A percentile compares a stretch with the other conserved stretches of the same genome.
Conservation (phyloP, 805 yeast species). For the Saturnispora zaruensis region DNA sequence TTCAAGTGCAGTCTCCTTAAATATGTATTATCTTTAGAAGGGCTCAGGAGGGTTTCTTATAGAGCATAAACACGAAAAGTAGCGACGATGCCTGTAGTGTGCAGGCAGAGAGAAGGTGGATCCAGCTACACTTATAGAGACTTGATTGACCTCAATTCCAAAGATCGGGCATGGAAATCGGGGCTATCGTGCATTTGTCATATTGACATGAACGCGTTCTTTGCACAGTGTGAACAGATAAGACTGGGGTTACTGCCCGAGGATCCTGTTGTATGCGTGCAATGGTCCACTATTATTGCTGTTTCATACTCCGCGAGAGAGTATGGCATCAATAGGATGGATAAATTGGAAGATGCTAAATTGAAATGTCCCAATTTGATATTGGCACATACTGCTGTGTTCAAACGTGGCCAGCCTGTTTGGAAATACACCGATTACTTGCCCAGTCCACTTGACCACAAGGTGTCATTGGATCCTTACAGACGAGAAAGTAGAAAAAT, state of each 20-base stretch:
- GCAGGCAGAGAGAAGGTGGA: slow-evolving; percentile 5
- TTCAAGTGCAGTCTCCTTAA: not conserved
- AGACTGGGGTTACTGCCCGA: slow-evolving; percentile 54
- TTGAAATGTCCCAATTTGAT: slow-evolving; percentile 68
- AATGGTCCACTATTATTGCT: slow-evolving; percentile 87
- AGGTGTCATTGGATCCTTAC: slow-evolving; percentile 87
- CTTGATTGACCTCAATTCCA: slow-evolving; percentile 39
- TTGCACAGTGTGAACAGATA: slow-evolving; percentile 87
- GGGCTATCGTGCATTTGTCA: slow-evolving; percentile 77
- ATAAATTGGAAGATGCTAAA: slow-evolving; percentile 55
- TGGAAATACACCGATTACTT: slow-evolving; percentile 67
- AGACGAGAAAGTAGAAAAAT: slow-evolving; percentile 80
- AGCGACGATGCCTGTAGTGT: not conserved
- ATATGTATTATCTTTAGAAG: not conserved
- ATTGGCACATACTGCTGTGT: slow-evolving; percentile 89
- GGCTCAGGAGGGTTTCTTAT: slow-evolving; percentile 4
- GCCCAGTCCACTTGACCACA: slow-evolving; percentile 57
- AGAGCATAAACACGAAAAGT: not conserved
- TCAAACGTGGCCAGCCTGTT: slow-evolving; percentile 71
- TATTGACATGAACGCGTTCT: slow-evolving; percentile 89
- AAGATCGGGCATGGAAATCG: slow-evolving; percentile 43
- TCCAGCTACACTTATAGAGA: slow-evolving; percentile 44
- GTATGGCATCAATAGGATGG: slow-evolving; percentile 76
- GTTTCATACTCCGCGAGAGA: slow-evolving; percentile 85
- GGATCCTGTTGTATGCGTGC: slow-evolving; percentile 89